Evolutionary conservation across 768 basidiomycete species (phyloP).

Genomic region (Lyophyllum decastes): DNA sequence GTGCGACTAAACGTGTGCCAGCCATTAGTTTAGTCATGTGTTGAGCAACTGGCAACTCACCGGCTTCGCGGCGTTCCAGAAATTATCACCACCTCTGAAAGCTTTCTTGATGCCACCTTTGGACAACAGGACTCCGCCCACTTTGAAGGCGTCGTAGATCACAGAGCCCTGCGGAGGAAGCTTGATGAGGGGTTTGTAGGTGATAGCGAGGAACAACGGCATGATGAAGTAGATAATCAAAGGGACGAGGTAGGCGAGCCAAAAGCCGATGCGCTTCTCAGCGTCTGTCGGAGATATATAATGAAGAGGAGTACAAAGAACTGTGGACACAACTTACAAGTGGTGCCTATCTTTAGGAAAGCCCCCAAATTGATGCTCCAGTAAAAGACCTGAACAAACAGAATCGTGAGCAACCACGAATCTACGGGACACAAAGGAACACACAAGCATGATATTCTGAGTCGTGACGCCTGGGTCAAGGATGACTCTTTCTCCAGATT

Average conservation of each 20-base stretch:
- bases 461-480: constrained; percentile 19
- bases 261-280: constrained; percentile 23
- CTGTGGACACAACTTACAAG: constrained; percentile 3
- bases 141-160: constrained; percentile 27
- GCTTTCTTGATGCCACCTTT: constrained; percentile 15
- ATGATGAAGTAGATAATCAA: constrained; percentile 29
- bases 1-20: constrained; percentile 14
- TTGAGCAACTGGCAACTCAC: constrained; percentile 4
- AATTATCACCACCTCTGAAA: constrained; percentile 25
- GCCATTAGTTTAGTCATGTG: not conserved
- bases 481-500: constrained; percentile 17
- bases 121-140: constrained; percentile 15
- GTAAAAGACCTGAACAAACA: constrained; percentile 11
- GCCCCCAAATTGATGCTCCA: constrained; percentile 19
- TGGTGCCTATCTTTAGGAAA: constrained; percentile 15
- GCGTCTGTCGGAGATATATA: constrained; percentile 4
- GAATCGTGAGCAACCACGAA: not conserved
- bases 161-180: constrained; percentile 37
- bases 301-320: too few species aligned
- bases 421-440: not conserved
- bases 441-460: constrained; percentile 17
- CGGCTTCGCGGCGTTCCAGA: constrained; percentile 28
- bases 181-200: constrained; percentile 25
- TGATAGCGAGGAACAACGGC: constrained; percentile 31
- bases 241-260: constrained; percentile 26